A percentile compares a stretch with the other conserved stretches of the same genome.
These are phyloP conservation scores for Phaeosphaeria sp. DNA, from an alignment of 2,329 filamentous ascomycete genomes.

Conservation along the genomic window DNA sequence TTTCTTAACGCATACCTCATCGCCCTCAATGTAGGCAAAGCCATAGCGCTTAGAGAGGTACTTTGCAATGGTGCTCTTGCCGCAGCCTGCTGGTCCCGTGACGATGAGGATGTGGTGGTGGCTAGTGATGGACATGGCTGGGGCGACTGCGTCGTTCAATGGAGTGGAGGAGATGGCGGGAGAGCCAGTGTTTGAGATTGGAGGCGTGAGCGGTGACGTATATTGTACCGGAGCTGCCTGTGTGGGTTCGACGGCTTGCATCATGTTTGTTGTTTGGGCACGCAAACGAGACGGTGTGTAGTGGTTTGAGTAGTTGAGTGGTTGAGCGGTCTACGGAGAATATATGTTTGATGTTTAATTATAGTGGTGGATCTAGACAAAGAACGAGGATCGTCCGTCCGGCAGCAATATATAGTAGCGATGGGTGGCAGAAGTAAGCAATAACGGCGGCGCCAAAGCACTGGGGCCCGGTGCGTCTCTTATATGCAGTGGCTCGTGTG, in stretches of 20 bases:
- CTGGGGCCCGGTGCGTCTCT: conserved; percentile 37
- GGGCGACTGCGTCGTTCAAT: conserved; percentile 18
- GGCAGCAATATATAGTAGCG: conserved; percentile 33
- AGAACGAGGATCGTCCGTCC: conserved; percentile 14
- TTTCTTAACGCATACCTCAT: conserved; percentile 50
- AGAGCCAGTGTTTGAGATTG: conserved; percentile 34
- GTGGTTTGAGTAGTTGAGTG: conserved; percentile 6
- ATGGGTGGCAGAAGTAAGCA: conserved; percentile 22
- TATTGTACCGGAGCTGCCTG: conserved; percentile 38
- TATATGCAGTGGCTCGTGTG: conserved; percentile 21
- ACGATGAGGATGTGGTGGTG: conserved; percentile 60
- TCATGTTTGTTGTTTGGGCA: conserved; percentile 30
- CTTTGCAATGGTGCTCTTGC: conserved; percentile 61
- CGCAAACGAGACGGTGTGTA: conserved; percentile 5
- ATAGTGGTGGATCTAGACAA: conserved; percentile 3
- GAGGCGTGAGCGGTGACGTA: conserved; percentile 38
- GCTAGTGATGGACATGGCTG: conserved; percentile 38
- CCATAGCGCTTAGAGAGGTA: conserved; percentile 52
- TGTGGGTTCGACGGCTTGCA: conserved; percentile 43
- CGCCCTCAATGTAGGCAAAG: conserved; percentile 59
- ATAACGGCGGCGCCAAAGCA: conserved; percentile 18
- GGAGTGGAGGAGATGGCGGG: conserved; percentile 28
- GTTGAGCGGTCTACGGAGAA: too few species aligned
- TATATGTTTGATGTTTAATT: too few species aligned
- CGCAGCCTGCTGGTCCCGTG: conserved; percentile 61